phyloP scores from a whole-genome alignment of 192 early-diverging fungal species.

The Phlyctochytrium planicorne region DNA sequence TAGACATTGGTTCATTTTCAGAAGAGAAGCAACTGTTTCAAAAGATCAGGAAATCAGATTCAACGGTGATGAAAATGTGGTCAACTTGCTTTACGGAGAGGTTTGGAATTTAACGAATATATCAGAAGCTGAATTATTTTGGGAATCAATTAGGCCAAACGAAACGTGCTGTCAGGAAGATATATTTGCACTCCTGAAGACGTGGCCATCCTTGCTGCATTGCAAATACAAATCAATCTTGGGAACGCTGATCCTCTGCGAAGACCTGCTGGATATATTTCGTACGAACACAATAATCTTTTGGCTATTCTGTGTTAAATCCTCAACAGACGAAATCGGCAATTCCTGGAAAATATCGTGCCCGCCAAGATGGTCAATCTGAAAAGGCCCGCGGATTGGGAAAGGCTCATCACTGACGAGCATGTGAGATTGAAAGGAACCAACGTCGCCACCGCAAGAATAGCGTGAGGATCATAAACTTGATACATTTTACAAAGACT shows the following conservation, averaged over 20 bases:
- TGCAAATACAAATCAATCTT: slow-evolving; percentile 43
- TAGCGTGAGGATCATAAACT: not conserved
- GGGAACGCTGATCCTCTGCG: slow-evolving; percentile 45
- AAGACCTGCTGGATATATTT: slow-evolving; percentile 44
- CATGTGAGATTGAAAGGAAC: slow-evolving; percentile 20
- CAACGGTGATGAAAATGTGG: slow-evolving; percentile 29
- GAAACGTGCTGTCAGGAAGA: slow-evolving; percentile 49
- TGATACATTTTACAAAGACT: not conserved
- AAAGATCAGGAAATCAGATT: slow-evolving; percentile 25
- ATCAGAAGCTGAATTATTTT: slow-evolving; percentile 6
- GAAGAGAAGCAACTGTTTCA: slow-evolving; percentile 46
- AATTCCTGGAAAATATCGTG: slow-evolving; percentile 13
- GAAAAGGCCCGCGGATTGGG: slow-evolving; percentile 24
- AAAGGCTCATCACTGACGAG: slow-evolving; percentile 27
- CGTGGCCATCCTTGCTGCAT: slow-evolving; percentile 40
- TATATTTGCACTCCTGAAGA: slow-evolving; percentile 52
- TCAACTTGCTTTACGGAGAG: slow-evolving; percentile 55
- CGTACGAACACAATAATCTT: slow-evolving; percentile 19
- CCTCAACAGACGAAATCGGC: slow-evolving; percentile 6
- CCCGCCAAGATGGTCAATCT: slow-evolving; percentile 15
- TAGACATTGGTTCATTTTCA: slow-evolving; percentile 55
- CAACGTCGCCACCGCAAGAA: not conserved
- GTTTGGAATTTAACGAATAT: slow-evolving; percentile 21
- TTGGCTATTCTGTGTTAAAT: not conserved
- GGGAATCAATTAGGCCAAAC: slow-evolving; percentile 37